Conservation (phyloP, 2,329 filamentous ascomycete genomes). For the Penicillium sp. region DNA sequence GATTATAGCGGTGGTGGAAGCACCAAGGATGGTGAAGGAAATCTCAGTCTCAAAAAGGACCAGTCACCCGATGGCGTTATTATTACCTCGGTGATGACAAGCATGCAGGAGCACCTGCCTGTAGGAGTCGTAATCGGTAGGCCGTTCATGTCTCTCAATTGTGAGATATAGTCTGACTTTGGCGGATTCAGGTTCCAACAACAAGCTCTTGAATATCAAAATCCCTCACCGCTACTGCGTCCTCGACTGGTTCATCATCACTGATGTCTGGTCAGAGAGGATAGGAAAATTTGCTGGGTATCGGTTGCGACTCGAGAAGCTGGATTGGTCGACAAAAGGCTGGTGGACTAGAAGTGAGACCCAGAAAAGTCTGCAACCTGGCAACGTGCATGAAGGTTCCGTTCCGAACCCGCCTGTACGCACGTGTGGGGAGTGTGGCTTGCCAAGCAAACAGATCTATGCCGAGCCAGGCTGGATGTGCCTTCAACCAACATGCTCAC, state of each 20-base stretch:
- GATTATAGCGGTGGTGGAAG: constrained; percentile 49
- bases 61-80: constrained; percentile 44
- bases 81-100: constrained; percentile 26
- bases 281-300: constrained; percentile 39
- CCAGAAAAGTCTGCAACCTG: neutral
- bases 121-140: constrained; percentile 53
- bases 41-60: constrained; percentile 44
- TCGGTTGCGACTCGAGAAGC: constrained; percentile 61
- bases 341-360: constrained; percentile 52
- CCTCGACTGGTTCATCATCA: constrained; percentile 63
- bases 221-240: constrained; percentile 58
- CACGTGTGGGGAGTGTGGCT: constrained; percentile 40
- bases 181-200: constrained; percentile 45
- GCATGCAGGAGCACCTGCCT: constrained; percentile 46
- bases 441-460: constrained; percentile 31
- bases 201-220: constrained; percentile 43
- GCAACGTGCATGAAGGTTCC: constrained; percentile 5
- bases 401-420: constrained; percentile 15
- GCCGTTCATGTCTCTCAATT: constrained; percentile 1
- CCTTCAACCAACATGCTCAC: constrained; percentile 45
- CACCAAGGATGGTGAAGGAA: constrained; percentile 41
- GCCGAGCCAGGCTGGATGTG: constrained; percentile 53
- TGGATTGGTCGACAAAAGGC: constrained; percentile 46
- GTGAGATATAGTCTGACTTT: constrained; percentile 8
- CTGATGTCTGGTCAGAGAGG: constrained; percentile 62